Conservation (phyloP, 768 basidiomycete genomes). For the Clitopilus hobsonii region DNA sequence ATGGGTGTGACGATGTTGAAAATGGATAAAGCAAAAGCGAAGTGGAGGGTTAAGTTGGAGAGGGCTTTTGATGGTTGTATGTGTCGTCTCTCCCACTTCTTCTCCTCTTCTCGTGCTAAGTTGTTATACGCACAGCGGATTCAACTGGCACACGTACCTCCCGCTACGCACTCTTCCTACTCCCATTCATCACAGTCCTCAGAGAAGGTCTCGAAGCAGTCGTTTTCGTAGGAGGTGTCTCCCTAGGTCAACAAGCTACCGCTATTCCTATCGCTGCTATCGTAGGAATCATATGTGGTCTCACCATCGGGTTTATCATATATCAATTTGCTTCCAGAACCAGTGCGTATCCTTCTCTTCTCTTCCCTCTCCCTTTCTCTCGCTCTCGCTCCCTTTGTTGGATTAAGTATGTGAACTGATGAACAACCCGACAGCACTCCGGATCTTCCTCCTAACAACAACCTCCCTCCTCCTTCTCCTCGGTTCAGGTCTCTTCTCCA, state of each 20-base stretch:
- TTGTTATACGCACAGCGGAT: slow-evolving; percentile 25
- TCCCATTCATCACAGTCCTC: slow-evolving; percentile 89
- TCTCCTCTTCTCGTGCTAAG: background rate
- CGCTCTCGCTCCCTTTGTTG: background rate
- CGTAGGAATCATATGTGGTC: slow-evolving; percentile 75
- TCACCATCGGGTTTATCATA: slow-evolving; percentile 69
- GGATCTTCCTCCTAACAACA: slow-evolving; percentile 86
- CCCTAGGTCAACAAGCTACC: slow-evolving; percentile 74
- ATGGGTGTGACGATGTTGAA: slow-evolving; percentile 96
- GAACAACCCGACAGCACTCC: slow-evolving; percentile 50
- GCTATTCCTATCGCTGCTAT: slow-evolving; percentile 91
- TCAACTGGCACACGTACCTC: slow-evolving; percentile 49
- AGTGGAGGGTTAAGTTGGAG: slow-evolving; percentile 89
- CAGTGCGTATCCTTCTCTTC: slow-evolving; percentile 37
- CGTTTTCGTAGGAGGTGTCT: slow-evolving; percentile 91
- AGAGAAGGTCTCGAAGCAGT: slow-evolving; percentile 95
- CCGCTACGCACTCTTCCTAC: slow-evolving; percentile 85
- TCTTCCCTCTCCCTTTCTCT: background rate
- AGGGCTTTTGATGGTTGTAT: slow-evolving; percentile 65
- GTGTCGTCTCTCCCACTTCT: slow-evolving; percentile 9
- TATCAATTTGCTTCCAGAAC: slow-evolving; percentile 76
- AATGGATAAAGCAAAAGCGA: slow-evolving; percentile 91
- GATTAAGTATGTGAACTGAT: background rate
- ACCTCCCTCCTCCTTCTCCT: slow-evolving; percentile 91
- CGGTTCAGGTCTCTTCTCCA: slow-evolving; percentile 90